Conservation (phyloP, 2,329 filamentous ascomycete genomes). For the Alternaria atra region DNA sequence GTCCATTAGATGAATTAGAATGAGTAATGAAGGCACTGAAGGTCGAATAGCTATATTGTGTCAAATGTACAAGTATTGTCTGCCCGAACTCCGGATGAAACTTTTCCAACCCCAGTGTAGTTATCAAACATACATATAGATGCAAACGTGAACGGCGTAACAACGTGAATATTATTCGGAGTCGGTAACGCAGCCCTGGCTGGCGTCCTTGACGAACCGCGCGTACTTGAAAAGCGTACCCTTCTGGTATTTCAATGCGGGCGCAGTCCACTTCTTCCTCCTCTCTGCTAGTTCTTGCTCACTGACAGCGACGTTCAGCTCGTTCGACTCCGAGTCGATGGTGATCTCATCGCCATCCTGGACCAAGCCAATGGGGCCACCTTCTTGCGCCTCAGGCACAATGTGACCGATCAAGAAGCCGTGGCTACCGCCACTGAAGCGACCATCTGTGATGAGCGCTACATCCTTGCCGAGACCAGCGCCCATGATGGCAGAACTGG, state of each 20-base stretch:
- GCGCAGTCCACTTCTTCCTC: conserved; percentile 62
- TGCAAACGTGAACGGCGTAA: background rate
- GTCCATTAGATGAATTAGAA: background rate
- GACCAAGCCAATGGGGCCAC: conserved; percentile 85
- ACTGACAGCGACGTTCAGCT: conserved; percentile 71
- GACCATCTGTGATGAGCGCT: conserved; percentile 76
- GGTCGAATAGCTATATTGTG: background rate
- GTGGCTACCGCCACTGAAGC: conserved; percentile 83
- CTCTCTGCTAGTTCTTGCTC: conserved; percentile 68
- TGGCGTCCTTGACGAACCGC: conserved; percentile 64
- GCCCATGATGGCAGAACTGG: conserved; percentile 76
- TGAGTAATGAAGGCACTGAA: background rate
- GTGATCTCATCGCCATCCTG: conserved; percentile 80
- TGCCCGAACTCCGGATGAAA: background rate
- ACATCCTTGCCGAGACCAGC: conserved; percentile 76
- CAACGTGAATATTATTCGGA: conserved; percentile 31
- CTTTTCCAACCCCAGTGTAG: conserved; percentile 8
- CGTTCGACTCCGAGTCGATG: conserved; percentile 80
- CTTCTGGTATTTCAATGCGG: conserved; percentile 65
- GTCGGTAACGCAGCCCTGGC: conserved; percentile 68
- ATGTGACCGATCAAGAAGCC: conserved; percentile 90
- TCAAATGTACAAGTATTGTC: background rate
- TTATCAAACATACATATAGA: conserved; percentile 4
- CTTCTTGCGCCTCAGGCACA: conserved; percentile 85
- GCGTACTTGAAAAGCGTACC: conserved; percentile 69